Percentiles rank a stretch among this genome's conserved stretches.
Conservation (phyloP, 805 yeast genomes). For the Hanseniaspora opuntiae region DNA sequence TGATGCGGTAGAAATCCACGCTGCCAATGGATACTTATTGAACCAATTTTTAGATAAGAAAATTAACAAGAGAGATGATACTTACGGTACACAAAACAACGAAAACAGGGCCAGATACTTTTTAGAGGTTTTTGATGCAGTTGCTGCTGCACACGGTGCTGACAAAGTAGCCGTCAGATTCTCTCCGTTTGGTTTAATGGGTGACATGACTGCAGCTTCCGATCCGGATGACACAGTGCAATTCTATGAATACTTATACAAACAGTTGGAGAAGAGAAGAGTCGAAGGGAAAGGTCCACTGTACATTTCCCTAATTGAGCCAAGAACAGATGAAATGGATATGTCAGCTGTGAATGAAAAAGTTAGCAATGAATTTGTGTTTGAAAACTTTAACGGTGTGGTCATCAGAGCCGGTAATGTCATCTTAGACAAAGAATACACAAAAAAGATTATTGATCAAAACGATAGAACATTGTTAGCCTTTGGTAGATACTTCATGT, state of each 20-base stretch:
- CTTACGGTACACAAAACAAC: constrained; percentile 38
- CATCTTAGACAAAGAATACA: not conserved
- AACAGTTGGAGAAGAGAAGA: constrained; percentile 30
- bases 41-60: constrained; percentile 41
- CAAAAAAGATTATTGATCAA: constrained; percentile 14
- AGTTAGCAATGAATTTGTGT: constrained; percentile 13
- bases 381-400: constrained; percentile 17
- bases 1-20: constrained; percentile 56
- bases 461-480: constrained; percentile 34
- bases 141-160: constrained; percentile 39
- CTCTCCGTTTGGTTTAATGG: constrained; percentile 32
- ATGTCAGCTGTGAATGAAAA: constrained; percentile 8
- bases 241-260: constrained; percentile 28
- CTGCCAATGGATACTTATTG: constrained; percentile 54
- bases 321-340: constrained; percentile 26
- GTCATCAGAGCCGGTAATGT: constrained; percentile 15
- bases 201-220: constrained; percentile 28
- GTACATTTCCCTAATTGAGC: constrained; percentile 34
- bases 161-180: constrained; percentile 35
- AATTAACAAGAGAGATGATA: constrained; percentile 36
- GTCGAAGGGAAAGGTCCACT: constrained; percentile 29
- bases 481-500: constrained; percentile 27
- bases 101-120: constrained; percentile 36
- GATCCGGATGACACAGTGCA: constrained; percentile 28
- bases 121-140: constrained; percentile 37